Conservation (phyloP, 495 filamentous ascomycete species). For the Aspergillus heteromorphus region DNA sequence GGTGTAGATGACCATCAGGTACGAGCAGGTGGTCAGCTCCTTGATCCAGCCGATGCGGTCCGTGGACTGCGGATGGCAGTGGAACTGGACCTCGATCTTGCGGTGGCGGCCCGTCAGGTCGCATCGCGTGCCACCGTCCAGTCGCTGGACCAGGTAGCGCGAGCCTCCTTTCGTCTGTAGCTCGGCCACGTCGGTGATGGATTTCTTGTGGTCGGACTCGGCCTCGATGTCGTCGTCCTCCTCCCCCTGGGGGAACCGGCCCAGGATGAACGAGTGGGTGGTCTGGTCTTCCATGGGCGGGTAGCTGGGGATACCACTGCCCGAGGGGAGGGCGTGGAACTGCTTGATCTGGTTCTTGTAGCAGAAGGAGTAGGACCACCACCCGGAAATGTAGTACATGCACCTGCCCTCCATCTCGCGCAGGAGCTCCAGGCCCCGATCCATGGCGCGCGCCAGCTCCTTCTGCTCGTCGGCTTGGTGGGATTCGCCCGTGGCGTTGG, state of each 20-base stretch:
- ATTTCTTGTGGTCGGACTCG: constrained; percentile 25
- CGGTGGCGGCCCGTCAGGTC: constrained; percentile 84
- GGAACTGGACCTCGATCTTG: constrained; percentile 86
- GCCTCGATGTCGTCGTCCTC: constrained; percentile 23
- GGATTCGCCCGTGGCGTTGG: constrained; percentile 54
- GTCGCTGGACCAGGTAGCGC: constrained; percentile 83
- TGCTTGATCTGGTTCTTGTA: constrained; percentile 84
- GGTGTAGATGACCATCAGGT: constrained; percentile 92
- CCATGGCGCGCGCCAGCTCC: constrained; percentile 76
- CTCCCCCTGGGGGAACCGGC: constrained; percentile 43
- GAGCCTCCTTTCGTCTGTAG: constrained; percentile 77
- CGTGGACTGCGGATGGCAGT: constrained; percentile 75
- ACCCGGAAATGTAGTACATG: constrained; percentile 85
- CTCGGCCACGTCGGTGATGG: constrained; percentile 47
- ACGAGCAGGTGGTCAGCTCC: constrained; percentile 87
- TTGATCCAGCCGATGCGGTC: constrained; percentile 95
- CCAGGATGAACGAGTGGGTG: constrained; percentile 76
- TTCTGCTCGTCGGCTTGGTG: constrained; percentile 68
- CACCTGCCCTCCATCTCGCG: constrained; percentile 80
- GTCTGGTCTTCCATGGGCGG: constrained; percentile 69
- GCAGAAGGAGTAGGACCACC: constrained; percentile 98
- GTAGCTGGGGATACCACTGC: constrained; percentile 59
- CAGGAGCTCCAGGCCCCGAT: constrained; percentile 85
- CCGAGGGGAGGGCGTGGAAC: constrained; percentile 76
- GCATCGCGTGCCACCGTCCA: constrained; percentile 82